Evolutionary conservation across 1,284 basidiomycete species (phyloP).

Genomic region (Cryptococcus amylolentus): DNA sequence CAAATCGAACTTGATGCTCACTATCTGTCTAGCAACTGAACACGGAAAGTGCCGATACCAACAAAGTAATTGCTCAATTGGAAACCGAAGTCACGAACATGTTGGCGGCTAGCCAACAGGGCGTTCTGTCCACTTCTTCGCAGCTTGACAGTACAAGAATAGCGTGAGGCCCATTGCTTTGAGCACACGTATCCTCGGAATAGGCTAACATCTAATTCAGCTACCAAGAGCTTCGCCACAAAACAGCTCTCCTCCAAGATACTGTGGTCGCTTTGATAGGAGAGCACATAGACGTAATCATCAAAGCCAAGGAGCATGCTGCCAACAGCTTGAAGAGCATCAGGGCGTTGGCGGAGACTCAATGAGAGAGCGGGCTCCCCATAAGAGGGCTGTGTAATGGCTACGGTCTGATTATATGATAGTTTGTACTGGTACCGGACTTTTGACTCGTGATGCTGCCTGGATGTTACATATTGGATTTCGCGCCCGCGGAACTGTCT

Average conservation of each 20-base stretch:
- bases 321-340: constrained; percentile 39
- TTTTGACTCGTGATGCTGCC: too few species aligned
- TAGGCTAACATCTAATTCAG: constrained; percentile 11
- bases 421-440: too few species aligned
- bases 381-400: too few species aligned
- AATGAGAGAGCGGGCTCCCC: constrained; percentile 3
- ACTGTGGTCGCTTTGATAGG: constrained; percentile 31
- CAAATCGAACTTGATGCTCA: not conserved
- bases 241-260: constrained; percentile 39
- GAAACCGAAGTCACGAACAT: constrained; percentile 39
- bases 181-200: not conserved
- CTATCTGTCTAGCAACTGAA: constrained; percentile 30
- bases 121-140: constrained; percentile 32
- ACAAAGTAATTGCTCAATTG: constrained; percentile 32
- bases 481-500: too few species aligned
- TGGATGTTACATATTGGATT: too few species aligned
- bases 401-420: too few species aligned
- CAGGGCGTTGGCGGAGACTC: constrained; percentile 38
- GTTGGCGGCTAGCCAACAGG: constrained; percentile 37
- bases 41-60: constrained; percentile 30
- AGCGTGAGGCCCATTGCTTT: constrained; percentile 27
- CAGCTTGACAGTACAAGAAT: constrained; percentile 40
- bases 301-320: constrained; percentile 45
- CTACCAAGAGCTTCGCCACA: constrained; percentile 42
- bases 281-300: constrained; percentile 40